phyloP scores from a whole-genome alignment of 768 basidiomycete species.

The Mycena belliarum region DNA sequence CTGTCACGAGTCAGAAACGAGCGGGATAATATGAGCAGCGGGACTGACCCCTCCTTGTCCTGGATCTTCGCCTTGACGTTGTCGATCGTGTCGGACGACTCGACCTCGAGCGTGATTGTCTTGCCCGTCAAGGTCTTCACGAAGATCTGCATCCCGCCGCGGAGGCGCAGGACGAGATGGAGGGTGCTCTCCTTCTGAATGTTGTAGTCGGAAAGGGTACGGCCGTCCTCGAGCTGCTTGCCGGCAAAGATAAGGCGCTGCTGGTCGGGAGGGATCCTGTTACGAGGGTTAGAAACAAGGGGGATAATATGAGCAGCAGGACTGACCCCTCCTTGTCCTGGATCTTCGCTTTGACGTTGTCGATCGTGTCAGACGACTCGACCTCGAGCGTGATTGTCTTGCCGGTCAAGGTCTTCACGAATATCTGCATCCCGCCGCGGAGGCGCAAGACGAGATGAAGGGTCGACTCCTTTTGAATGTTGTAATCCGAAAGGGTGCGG shows the following conservation, averaged over 20 bases:
- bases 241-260: slow-evolving; percentile 23
- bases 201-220: slow-evolving; percentile 22
- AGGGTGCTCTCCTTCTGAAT: slow-evolving; percentile 22
- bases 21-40: too few species aligned
- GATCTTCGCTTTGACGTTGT: slow-evolving; percentile 23
- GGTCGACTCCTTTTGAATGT: slow-evolving; percentile 63
- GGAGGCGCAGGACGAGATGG: slow-evolving; percentile 20
- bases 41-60: slow-evolving; percentile 23
- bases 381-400: slow-evolving; percentile 24
- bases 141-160: slow-evolving; percentile 23
- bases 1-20: too few species aligned
- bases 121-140: slow-evolving; percentile 22
- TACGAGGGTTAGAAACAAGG: too few species aligned
- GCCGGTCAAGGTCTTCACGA: slow-evolving; percentile 20
- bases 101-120: slow-evolving; percentile 24
- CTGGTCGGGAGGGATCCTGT: slow-evolving; percentile 21
- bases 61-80: slow-evolving; percentile 24
- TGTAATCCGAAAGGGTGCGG: slow-evolving; percentile 73
- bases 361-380: slow-evolving; percentile 22
- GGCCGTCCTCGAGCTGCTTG: slow-evolving; percentile 22
- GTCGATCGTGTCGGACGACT: slow-evolving; percentile 22
- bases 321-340: slow-evolving; percentile 24
- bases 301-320: too few species aligned
- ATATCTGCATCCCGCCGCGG: slow-evolving; percentile 21
- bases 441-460: slow-evolving; percentile 37